These are phyloP conservation scores for Erysimum cheiranthoides DNA, from an alignment of 345 rosid genomes.

Conservation along the genomic window DNA sequence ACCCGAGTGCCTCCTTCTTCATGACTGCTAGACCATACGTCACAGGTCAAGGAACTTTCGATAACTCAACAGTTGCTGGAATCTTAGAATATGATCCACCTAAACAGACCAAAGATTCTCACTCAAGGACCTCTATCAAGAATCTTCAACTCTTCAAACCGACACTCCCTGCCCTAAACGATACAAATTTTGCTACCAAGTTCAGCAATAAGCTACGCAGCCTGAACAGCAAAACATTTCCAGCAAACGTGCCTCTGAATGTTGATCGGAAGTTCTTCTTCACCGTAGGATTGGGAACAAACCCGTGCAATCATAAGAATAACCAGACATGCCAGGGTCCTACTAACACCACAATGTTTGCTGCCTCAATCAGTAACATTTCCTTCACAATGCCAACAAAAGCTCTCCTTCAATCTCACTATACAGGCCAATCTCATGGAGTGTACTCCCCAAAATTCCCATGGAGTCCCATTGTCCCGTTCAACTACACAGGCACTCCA, in stretches of 20 bases:
- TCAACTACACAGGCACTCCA: conserved; percentile 66
- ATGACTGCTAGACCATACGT: conserved; percentile 70
- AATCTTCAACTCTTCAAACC: conserved; percentile 57
- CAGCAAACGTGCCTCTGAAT: conserved; percentile 63
- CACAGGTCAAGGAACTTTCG: conserved; percentile 68
- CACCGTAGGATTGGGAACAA: conserved; percentile 65
- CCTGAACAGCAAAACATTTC: conserved; percentile 50
- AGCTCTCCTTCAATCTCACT: conserved; percentile 72
- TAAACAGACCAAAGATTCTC: conserved; percentile 33
- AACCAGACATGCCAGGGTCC: conserved; percentile 78
- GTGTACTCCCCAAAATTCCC: conserved; percentile 61
- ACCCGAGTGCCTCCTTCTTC: conserved; percentile 53
- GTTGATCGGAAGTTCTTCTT: conserved; percentile 59
- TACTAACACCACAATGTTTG: conserved; percentile 66
- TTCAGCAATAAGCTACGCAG: conserved; percentile 59
- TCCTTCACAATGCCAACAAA: conserved; percentile 66
- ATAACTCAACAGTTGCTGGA: conserved; percentile 48
- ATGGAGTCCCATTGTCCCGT: conserved; percentile 48
- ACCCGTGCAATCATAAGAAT: conserved; percentile 53
- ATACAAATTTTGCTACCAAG: conserved; percentile 57
- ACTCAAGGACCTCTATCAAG: conserved; percentile 43
- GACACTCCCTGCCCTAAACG: conserved; percentile 58
- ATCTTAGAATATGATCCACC: conserved; percentile 48
- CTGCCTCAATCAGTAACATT: conserved; percentile 65
- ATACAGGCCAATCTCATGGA: conserved; percentile 54